Conservation (phyloP, 352 stramenopile species). For the Globisporangium mamillatum region DNA sequence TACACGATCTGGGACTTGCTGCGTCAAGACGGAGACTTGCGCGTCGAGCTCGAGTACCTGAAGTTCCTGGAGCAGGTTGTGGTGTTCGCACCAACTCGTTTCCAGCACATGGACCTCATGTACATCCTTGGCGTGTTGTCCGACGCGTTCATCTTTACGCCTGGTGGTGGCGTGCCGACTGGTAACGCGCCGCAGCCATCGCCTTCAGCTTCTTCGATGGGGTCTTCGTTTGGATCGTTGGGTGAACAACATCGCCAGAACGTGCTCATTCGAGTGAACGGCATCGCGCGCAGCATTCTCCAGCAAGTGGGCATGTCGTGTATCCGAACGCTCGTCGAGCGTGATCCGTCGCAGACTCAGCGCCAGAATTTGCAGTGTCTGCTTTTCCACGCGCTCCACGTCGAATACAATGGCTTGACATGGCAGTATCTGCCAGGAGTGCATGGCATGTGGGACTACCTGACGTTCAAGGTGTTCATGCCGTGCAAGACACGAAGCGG, state of each 20-base stretch:
- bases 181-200: conserved; percentile 8
- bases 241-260: conserved; percentile 29
- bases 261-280: conserved; percentile 50
- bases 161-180: background rate
- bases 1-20: conserved; percentile 73
- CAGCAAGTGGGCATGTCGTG: conserved; percentile 74
- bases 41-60: conserved; percentile 75
- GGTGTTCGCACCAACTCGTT: conserved; percentile 67
- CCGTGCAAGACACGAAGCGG: conserved; percentile 32
- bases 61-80: conserved; percentile 84
- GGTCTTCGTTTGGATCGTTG: conserved; percentile 21
- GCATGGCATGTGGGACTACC: conserved; percentile 68
- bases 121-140: conserved; percentile 66
- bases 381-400: conserved; percentile 76
- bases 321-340: conserved; percentile 74
- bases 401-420: conserved; percentile 52
- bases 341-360: conserved; percentile 63
- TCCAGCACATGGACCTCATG: conserved; percentile 48
- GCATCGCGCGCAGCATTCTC: conserved; percentile 55
- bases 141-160: conserved; percentile 26
- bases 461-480: conserved; percentile 40
- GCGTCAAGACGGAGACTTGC: conserved; percentile 61
- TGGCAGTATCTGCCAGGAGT: conserved; percentile 65
- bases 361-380: conserved; percentile 60
- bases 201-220: conserved; percentile 13